Evolutionary conservation across 495 filamentous ascomycete genomes (phyloP), one percentile per base, ranked within the genome.

Genomic region (Daldinia grandis): DNA sequence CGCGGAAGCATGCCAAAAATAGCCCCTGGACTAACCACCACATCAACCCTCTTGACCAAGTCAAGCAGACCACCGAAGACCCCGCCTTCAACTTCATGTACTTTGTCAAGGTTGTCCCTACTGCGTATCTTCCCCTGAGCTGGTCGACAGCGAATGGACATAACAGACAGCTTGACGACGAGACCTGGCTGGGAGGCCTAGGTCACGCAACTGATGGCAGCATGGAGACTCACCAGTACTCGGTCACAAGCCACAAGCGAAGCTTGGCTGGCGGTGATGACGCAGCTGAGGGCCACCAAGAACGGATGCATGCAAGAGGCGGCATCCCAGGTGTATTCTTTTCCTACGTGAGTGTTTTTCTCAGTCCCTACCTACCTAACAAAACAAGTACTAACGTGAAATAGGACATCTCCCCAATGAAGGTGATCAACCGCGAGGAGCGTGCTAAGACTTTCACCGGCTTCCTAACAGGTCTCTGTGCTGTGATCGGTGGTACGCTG

Each of bases 241-340:
- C 91, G 0, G 95, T 97, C 27, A 99, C 95, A 5, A 95, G 91
- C 71, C 95, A 99, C 79, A 94, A 94, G 83, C 87, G 95, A 30
- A 95, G 91, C 63, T 81, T 98, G 55, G 75, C 78, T 25, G 95
- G 95, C 50, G 95, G 96, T 3, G 87, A 90, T 59, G 95, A 95
- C 75, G 82, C 89, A 1, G 87, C 88, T 24, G 92, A 94, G 78
- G 93, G 93, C 8, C 95, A 99, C 79, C 88, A 93, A 76, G 94
- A 97, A 81, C 87, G 93, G 5, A 79, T 97, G 68, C 96, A 98
- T 79, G 92, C 94, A 1, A 80, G 88, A 66, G 93, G 92, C 57
- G 95, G 95, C 59, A 98, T 99, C 74, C 95, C 95, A 2, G 96
- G 96, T 5, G 94, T 99, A 12, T 99, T 98, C 84, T 98, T 99